Evolutionary conservation across 2,329 filamentous ascomycete genomes (phyloP).

Genomic region (Pleomassaria siparia): DNA sequence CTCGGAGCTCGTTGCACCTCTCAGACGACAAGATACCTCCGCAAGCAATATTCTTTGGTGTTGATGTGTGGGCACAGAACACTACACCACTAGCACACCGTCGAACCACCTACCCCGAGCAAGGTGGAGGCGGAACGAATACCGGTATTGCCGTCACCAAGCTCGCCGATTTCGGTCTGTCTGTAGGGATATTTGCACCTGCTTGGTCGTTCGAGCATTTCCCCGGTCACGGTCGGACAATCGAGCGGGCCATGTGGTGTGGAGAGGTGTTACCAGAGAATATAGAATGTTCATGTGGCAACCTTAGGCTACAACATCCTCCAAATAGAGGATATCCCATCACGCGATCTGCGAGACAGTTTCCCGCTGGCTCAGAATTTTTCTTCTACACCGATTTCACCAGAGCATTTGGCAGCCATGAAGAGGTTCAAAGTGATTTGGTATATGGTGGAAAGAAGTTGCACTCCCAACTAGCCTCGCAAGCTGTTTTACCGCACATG

Average conservation of each 20-base stretch:
- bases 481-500: slow-evolving; percentile 34
- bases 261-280: slow-evolving; percentile 27
- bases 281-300: slow-evolving; percentile 38
- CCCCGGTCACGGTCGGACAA: slow-evolving; percentile 18
- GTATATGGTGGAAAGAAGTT: slow-evolving; percentile 18
- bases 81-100: slow-evolving; percentile 26
- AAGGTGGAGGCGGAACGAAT: slow-evolving; percentile 46
- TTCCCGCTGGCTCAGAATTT: slow-evolving; percentile 34
- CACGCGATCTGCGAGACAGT: slow-evolving; percentile 27
- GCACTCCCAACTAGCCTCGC: slow-evolving; percentile 36
- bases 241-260: slow-evolving; percentile 42
- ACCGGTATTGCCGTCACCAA: slow-evolving; percentile 44
- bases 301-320: slow-evolving; percentile 19
- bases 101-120: slow-evolving; percentile 41
- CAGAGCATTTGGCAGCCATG: slow-evolving; percentile 30
- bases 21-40: slow-evolving; percentile 26
- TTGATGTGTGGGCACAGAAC: slow-evolving; percentile 52
- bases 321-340: slow-evolving; percentile 29
- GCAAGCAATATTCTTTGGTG: slow-evolving; percentile 43
- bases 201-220: slow-evolving; percentile 53
- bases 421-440: slow-evolving; percentile 8
- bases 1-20: slow-evolving; percentile 25
- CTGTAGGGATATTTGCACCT: slow-evolving; percentile 49
- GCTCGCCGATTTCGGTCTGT: slow-evolving; percentile 38
- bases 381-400: slow-evolving; percentile 46